A percentile compares a stretch with the other conserved stretches of the same genome.
Conservation (phyloP, 2,329 filamentous ascomycete genomes). For the Colletotrichum filicis region DNA sequence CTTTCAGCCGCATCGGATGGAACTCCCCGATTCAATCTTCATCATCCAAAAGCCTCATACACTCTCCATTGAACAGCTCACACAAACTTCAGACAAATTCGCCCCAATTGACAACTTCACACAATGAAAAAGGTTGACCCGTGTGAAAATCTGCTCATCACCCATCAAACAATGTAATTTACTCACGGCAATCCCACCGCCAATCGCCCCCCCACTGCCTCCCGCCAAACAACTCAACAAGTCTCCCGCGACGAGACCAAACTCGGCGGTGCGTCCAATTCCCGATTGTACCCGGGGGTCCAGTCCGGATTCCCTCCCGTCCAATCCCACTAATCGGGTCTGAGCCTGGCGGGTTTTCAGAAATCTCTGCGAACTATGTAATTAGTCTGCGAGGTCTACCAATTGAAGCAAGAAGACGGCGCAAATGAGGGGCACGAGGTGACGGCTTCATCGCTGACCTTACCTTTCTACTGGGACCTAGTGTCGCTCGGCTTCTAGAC, state of each 20-base stretch:
- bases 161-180: too few species aligned
- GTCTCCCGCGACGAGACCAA: background rate
- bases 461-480: background rate
- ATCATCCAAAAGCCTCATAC: background rate
- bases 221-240: background rate
- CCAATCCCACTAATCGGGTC: conserved; percentile 9
- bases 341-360: background rate
- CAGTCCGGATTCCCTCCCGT: background rate
- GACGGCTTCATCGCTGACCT: background rate
- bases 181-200: background rate
- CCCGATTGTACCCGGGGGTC: conserved; percentile 8
- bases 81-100: background rate
- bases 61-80: background rate
- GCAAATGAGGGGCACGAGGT: background rate
- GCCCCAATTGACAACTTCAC: background rate
- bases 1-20: conserved; percentile 3
- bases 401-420: background rate
- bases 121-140: background rate
- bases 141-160: background rate
- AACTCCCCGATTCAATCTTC: background rate
- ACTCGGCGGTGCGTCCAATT: background rate
- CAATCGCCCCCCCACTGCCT: background rate
- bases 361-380: background rate
- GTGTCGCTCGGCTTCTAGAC: background rate
- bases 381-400: too few species aligned